Percentiles rank a stretch among this genome's conserved stretches.
phyloP scores from a whole-genome alignment of 345 rosid species.

The Turritis glabra region DNA sequence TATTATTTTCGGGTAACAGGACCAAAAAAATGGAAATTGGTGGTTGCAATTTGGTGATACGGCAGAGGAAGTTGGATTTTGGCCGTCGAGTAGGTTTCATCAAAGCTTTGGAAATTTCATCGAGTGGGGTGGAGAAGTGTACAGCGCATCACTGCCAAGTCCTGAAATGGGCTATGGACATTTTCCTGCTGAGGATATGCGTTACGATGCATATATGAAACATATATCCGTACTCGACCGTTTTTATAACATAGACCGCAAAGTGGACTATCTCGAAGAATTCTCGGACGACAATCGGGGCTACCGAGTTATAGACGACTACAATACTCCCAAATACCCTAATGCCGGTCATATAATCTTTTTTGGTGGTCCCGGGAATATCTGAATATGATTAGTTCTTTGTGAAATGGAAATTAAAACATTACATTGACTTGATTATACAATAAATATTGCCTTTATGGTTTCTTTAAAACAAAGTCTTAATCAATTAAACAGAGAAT shows the following conservation, averaged over 20 bases:
- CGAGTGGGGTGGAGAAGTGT: slow-evolving; percentile 34
- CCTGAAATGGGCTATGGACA: slow-evolving; percentile 25
- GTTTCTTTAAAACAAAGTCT: background rate
- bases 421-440: background rate
- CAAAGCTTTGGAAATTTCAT: background rate
- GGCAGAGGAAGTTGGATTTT: background rate
- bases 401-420: background rate
- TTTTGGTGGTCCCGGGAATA: slow-evolving; percentile 26
- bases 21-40: slow-evolving; percentile 21
- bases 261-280: background rate
- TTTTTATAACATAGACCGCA: background rate
- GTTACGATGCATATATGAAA: background rate
- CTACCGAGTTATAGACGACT: background rate
- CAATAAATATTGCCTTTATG: background rate
- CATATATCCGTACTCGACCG: slow-evolving; percentile 9
- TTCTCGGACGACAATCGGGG: background rate
- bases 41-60: background rate
- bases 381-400: background rate
- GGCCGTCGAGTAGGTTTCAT: slow-evolving; percentile 1
- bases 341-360: background rate
- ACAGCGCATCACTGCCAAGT: background rate
- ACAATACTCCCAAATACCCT: background rate
- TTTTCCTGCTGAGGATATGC: accelerated
- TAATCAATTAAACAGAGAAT: background rate
- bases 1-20: background rate